Evolutionary conservation across 2,329 filamentous ascomycete species (phyloP).

Genomic region (Ceratocystis smalleyi): DNA sequence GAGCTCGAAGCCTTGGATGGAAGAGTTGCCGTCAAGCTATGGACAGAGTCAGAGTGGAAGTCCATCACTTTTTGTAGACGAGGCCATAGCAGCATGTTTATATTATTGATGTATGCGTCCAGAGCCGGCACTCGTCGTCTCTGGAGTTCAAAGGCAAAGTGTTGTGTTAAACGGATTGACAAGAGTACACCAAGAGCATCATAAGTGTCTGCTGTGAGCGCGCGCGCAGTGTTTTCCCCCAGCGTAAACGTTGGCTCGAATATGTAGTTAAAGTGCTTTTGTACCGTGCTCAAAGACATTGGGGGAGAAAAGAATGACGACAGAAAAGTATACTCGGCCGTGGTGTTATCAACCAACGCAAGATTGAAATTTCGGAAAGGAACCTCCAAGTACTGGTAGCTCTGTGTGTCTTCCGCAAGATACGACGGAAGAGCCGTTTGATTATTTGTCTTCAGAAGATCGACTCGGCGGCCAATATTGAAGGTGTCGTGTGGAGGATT

Average conservation of each 20-base stretch:
- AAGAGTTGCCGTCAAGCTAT: slow-evolving; percentile 40
- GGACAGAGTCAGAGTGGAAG: slow-evolving; percentile 75
- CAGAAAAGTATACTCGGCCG: slow-evolving; percentile 87
- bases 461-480: slow-evolving; percentile 70
- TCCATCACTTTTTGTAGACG: slow-evolving; percentile 91
- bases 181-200: slow-evolving; percentile 78
- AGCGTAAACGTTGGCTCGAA: slow-evolving; percentile 83
- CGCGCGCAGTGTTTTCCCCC: slow-evolving; percentile 60
- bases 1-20: slow-evolving; percentile 30
- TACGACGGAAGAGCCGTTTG: slow-evolving; percentile 71
- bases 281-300: slow-evolving; percentile 59
- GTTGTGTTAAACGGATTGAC: slow-evolving; percentile 87
- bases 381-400: slow-evolving; percentile 72
- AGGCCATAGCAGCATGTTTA: slow-evolving; percentile 92
- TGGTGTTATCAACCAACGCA: slow-evolving; percentile 83
- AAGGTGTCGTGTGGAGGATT: slow-evolving; percentile 69
- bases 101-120: slow-evolving; percentile 85
- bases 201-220: slow-evolving; percentile 58
- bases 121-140: slow-evolving; percentile 76
- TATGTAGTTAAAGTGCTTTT: slow-evolving; percentile 70
- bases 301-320: slow-evolving; percentile 75
- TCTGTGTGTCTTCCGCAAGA: slow-evolving; percentile 76
- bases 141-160: slow-evolving; percentile 86
- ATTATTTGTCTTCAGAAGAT: slow-evolving; percentile 59
- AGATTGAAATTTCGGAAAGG: slow-evolving; percentile 92